Base-by-base conservation (phyloP, 2,329 filamentous ascomycete species). In the Curvularia sp. region DNA sequence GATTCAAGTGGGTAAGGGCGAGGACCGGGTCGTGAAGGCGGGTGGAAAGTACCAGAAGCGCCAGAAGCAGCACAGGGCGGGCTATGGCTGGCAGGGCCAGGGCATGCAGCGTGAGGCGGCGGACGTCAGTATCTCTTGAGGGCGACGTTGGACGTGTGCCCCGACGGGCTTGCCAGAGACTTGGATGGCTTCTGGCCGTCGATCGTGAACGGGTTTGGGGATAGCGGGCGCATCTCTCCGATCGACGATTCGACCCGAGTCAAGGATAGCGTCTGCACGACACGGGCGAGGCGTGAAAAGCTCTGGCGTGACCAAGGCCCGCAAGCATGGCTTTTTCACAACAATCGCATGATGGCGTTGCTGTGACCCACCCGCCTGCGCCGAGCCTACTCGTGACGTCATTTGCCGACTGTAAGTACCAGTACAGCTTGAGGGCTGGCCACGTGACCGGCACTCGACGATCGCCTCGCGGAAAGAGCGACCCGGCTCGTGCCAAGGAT, bases 231-330 rank as follows among this genome's bases (percentile, higher is more conserved):
- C 22, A 46, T 39, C 31, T 50, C 39, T 57, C 39, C 4, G 65
- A 68, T 68, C 65, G 64, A 52, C 65, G 55, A 58, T 57, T 54
- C 53, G 48, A 41, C 13, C 65, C 58, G 4, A 33, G 35, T 52
- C n/a, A 26, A 54, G 64, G 22, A 52, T 64, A 64, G 63, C 46
- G 61, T 43, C 43, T 26, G 50, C 38, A 46, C 15, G 58, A 42
- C 30, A 48, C 51, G 41, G 51, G 49, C 51, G 26, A 57, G 43
- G 42, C 55, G 26, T 53, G 39, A 49, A 57, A 53, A 50, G 49
- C 35, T 56, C 30, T 59, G 43, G 53, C 39, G 53, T 47, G 43
- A 46, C 57, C 42, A 49, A 42, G 42, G 33, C 20, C 43, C 43
- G 44, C 31, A 18, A 13, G 20, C 35, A 61, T 61, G 56, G 52